Base-by-base conservation (phyloP, 768 basidiomycete species). In the Boletus patriciae region DNA sequence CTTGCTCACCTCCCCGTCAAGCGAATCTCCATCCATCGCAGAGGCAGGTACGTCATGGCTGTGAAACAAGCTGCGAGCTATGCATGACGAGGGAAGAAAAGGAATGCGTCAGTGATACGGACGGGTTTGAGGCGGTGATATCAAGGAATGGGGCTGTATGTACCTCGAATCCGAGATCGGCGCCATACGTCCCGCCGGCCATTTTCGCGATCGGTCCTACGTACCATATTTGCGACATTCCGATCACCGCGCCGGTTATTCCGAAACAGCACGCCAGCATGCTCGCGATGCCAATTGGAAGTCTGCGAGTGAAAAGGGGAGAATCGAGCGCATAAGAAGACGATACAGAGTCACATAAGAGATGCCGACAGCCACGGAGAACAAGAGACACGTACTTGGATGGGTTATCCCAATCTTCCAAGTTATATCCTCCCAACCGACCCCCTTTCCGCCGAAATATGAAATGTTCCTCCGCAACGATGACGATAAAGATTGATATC, bases 161-260 rank as follows among this genome's bases (percentile, higher is more conserved):
- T 31, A 80, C 78, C 73, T 83, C 82, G 53, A 83, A 83, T 33
- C 82, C 82, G 23, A 83, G 71, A 61, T 83, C 82, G 1, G 79
- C 81, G 31, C 82, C 82, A 38, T 65, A 76, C 12, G 40, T 25
- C 4, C 65, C 73, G 11, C 80, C 80, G 5, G 80, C 77, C 44
- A 74, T 55, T 46, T 63, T 64, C 3, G 74, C 83, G 4, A 83
- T 62, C 0, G 81, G 82, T 1, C 83, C 83, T 2, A 74, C 78
- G 53, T 81, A 83, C 80, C 81, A 81, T 6, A 70, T 72, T 55
- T 80, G 75, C 10, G 81, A 76, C 82, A 83, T 84, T 2, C 80
- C 78, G 6, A 82, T 66, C 1, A 83, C 77, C 0, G 81, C 80
- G 2, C 80, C 80, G 0, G 64, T 76, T 6, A 78, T 75, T 11